These are phyloP conservation scores for Fusarium proliferatum DNA, from an alignment of 2,329 filamentous ascomycete species.

Conservation along the genomic window DNA sequence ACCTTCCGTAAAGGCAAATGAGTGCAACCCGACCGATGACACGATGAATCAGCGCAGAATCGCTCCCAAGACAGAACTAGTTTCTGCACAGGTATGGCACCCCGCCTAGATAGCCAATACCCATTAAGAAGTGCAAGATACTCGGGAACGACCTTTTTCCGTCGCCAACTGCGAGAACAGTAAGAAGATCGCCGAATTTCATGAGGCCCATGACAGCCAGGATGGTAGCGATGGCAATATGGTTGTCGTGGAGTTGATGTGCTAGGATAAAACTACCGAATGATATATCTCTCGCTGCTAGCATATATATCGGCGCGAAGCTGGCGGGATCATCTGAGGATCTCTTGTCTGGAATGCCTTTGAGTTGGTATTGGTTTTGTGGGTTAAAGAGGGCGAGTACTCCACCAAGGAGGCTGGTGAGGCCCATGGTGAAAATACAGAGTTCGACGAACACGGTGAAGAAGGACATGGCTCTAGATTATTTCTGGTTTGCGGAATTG, in stretches of 20 bases:
- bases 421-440: not conserved
- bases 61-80: rapidly evolving
- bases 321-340: not conserved
- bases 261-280: not conserved
- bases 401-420: not conserved
- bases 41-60: too few species aligned
- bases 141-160: not conserved
- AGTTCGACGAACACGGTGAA: not conserved
- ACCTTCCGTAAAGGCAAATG: not conserved
- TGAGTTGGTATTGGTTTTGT: not conserved
- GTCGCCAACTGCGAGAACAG: not conserved
- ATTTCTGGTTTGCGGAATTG: not conserved
- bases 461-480: not conserved
- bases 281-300: not conserved
- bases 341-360: not conserved
- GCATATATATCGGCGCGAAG: not conserved
- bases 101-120: not conserved
- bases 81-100: not conserved
- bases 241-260: not conserved
- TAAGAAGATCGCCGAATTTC: not conserved
- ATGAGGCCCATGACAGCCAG: not conserved
- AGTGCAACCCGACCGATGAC: not conserved
- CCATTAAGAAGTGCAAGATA: not conserved
- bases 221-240: not conserved
- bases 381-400: not conserved